These are phyloP conservation scores for Cicer judaicum DNA, from an alignment of 306 rosid genomes.

Conservation along the genomic window DNA sequence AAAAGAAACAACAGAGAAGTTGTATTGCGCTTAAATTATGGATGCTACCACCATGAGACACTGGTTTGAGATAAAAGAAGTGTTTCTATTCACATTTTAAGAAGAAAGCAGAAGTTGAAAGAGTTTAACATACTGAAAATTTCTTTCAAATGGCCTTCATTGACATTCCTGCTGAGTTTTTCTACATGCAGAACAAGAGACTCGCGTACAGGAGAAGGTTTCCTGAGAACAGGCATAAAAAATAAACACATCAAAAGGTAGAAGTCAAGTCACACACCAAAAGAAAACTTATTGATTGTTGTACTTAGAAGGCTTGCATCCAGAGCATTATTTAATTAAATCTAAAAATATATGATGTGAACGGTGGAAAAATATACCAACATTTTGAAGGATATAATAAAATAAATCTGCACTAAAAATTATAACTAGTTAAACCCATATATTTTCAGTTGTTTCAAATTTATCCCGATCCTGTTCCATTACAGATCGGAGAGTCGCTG, in stretches of 20 bases:
- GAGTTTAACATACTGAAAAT: constrained; percentile 74
- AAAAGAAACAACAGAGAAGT: constrained; percentile 11
- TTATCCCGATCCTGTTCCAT: not conserved
- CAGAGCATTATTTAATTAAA: not conserved
- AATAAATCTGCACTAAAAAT: not conserved
- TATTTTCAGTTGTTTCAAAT: not conserved
- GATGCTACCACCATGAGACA: constrained; percentile 14
- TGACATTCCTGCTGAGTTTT: constrained; percentile 90
- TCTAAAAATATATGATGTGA: constrained; percentile 11
- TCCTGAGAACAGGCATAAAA: constrained; percentile 59
- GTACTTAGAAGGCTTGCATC: constrained; percentile 1
- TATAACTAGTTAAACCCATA: not conserved
- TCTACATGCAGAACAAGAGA: constrained; percentile 89
- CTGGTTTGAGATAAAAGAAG: not conserved
- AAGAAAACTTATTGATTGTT: not conserved
- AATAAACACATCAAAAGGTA: constrained; percentile 20
- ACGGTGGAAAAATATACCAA: constrained; percentile 7
- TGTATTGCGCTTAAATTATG: not conserved
- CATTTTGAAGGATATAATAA: not conserved
- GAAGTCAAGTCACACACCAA: not conserved
- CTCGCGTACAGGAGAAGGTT: constrained; percentile 80
- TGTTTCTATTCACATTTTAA: constrained; percentile 10
- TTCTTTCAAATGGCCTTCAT: constrained; percentile 93
- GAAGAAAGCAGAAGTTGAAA: constrained; percentile 27
- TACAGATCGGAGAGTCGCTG: not conserved